Percentiles rank a stretch among this genome's conserved stretches.
Evolutionary conservation across 768 basidiomycete species (phyloP).

Genomic region (Boletus reticuloceps): DNA sequence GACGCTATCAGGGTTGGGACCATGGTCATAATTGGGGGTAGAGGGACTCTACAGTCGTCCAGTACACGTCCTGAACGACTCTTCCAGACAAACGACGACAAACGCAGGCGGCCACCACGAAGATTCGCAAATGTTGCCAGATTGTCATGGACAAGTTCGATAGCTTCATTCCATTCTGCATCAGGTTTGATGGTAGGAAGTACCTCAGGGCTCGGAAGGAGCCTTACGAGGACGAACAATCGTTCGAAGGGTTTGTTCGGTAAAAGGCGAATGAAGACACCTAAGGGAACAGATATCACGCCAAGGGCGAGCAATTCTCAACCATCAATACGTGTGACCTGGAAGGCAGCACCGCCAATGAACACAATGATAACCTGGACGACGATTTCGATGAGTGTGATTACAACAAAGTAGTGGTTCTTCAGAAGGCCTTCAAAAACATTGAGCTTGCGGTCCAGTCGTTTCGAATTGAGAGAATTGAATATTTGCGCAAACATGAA

Average conservation of each 20-base stretch:
- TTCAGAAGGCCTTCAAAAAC: constrained; percentile 78
- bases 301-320: constrained; percentile 89
- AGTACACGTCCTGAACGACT: constrained; percentile 64
- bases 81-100: constrained; percentile 82
- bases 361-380: constrained; percentile 89
- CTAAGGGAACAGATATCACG: constrained; percentile 83
- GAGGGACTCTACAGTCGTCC: constrained; percentile 40
- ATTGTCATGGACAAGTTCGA: constrained; percentile 83
- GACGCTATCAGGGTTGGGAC: constrained; percentile 72
- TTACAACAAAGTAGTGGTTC: constrained; percentile 82
- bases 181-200: constrained; percentile 66
- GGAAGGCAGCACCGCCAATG: constrained; percentile 88
- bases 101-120: constrained; percentile 85
- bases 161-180: constrained; percentile 72
- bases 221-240: constrained; percentile 48
- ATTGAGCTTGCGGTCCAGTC: constrained; percentile 83
- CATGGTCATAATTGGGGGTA: constrained; percentile 72
- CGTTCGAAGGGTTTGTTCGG: constrained; percentile 80
- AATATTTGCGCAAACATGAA: constrained; percentile 98
- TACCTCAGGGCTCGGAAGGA: constrained; percentile 59
- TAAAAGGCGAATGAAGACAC: constrained; percentile 72
- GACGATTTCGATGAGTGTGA: constrained; percentile 85
- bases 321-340: constrained; percentile 74
- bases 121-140: constrained; percentile 77
- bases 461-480: constrained; percentile 90